Evolutionary conservation across 1,284 basidiomycete species (phyloP).

Genomic region (Sporisorium scitamineum): DNA sequence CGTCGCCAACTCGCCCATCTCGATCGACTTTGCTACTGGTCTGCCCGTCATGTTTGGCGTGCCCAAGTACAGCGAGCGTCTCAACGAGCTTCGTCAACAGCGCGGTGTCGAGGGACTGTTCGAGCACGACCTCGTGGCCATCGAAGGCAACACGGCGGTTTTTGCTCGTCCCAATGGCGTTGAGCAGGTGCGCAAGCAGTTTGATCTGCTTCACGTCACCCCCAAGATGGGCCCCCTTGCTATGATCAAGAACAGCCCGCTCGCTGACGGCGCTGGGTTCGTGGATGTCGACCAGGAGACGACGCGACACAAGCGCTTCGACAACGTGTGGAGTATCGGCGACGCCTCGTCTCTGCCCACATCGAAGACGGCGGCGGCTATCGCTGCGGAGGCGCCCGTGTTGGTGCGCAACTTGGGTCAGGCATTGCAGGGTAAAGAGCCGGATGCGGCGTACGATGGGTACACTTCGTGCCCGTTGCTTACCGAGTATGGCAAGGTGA

Average conservation of each 20-base stretch:
- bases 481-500: constrained; percentile 85
- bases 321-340: constrained; percentile 89
- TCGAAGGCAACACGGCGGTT: constrained; percentile 79
- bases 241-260: constrained; percentile 77
- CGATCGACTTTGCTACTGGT: constrained; percentile 88
- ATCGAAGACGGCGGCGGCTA: constrained; percentile 94
- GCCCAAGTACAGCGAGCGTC: constrained; percentile 86
- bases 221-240: constrained; percentile 91
- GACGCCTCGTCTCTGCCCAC: constrained; percentile 92
- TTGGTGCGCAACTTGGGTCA: constrained; percentile 82
- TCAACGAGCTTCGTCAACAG: constrained; percentile 81
- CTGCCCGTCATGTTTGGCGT: constrained; percentile 86
- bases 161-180: constrained; percentile 72
- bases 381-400: constrained; percentile 91
- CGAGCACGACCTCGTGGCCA: constrained; percentile 83
- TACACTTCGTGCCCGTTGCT: constrained; percentile 71
- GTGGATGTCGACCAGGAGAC: constrained; percentile 85
- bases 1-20: constrained; percentile 71
- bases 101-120: constrained; percentile 85
- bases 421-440: constrained; percentile 46
- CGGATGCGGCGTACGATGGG: constrained; percentile 63
- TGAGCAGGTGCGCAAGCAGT: constrained; percentile 76
- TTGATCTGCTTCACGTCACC: constrained; percentile 86
- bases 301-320: constrained; percentile 82
- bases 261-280: constrained; percentile 74